phyloP scores from a whole-genome alignment of 352 stramenopile species.

The Phytopythium vexans region DNA sequence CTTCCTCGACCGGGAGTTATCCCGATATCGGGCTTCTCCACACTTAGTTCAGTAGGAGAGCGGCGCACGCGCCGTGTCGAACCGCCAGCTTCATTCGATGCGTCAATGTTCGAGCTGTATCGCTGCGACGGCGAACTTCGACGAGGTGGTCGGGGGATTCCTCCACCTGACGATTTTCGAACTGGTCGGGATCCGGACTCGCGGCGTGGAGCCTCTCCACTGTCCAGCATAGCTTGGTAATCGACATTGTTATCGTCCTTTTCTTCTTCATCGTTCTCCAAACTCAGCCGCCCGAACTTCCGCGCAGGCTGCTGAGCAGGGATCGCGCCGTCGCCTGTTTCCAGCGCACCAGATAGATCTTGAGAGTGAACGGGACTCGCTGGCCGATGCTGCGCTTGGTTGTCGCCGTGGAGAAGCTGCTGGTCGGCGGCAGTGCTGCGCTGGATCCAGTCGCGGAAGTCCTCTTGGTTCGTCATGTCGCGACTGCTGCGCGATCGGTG shows the following conservation, averaged over 20 bases:
- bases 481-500: conserved; percentile 71
- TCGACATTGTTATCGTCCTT: conserved; percentile 21
- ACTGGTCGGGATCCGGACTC: conserved; percentile 2
- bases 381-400: conserved; percentile 30
- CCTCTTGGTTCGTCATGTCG: conserved; percentile 73
- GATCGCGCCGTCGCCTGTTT: conserved; percentile 13
- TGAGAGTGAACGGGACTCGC: conserved; percentile 66
- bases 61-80: too few species aligned
- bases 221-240: not conserved
- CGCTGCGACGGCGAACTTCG: conserved; percentile 2
- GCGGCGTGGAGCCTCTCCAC: not conserved
- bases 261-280: conserved; percentile 74
- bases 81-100: not conserved
- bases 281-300: conserved; percentile 53
- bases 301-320: conserved; percentile 8
- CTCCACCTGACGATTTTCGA: not conserved
- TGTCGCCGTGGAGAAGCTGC: conserved; percentile 27
- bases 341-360: conserved; percentile 47
- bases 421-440: conserved; percentile 40
- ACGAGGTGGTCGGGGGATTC: not conserved
- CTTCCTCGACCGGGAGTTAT: too few species aligned
- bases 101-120: not conserved
- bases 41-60: too few species aligned
- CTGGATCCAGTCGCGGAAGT: conserved; percentile 81
- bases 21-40: too few species aligned